Percentiles rank a stretch among this genome's conserved stretches.
These are phyloP conservation scores for Thelonectria blattea DNA, from an alignment of 2,329 filamentous ascomycete species.

Conservation along the genomic window DNA sequence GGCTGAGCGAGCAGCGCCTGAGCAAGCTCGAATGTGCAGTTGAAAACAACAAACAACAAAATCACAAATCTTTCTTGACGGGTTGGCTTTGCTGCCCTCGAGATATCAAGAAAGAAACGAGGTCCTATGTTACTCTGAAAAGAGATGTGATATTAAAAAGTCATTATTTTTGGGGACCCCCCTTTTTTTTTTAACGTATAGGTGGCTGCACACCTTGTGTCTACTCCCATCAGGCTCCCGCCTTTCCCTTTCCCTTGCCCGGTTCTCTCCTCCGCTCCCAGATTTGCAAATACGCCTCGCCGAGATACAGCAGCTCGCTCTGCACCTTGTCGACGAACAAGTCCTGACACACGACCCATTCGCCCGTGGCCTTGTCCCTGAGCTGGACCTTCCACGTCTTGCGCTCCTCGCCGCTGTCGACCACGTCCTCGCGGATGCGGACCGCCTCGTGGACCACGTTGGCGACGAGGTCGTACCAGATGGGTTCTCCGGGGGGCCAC, in stretches of 20 bases:
- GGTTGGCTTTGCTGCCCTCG: constrained; percentile 10
- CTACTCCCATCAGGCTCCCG: constrained; percentile 22
- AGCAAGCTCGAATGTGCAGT: constrained; percentile 5
- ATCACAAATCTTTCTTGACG: constrained; percentile 18
- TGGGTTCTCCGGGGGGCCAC: constrained; percentile 77
- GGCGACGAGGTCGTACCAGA: constrained; percentile 93
- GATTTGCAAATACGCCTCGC: constrained; percentile 94
- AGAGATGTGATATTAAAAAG: constrained; percentile 25
- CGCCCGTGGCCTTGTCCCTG: constrained; percentile 76
- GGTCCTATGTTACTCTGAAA: not conserved
- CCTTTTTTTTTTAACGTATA: constrained; percentile 11
- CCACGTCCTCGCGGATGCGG: constrained; percentile 79
- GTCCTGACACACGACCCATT: constrained; percentile 95
- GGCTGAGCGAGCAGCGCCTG: constrained; percentile 11
- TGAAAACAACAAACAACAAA: not conserved
- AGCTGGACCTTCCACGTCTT: constrained; percentile 97
- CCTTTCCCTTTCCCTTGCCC: constrained; percentile 36
- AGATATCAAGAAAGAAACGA: not conserved
- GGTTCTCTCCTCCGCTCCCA: constrained; percentile 82
- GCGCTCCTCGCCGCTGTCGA: constrained; percentile 83
- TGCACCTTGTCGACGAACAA: constrained; percentile 89
- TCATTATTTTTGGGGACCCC: constrained; percentile 1
- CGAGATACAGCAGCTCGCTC: constrained; percentile 87
- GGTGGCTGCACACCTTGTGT: too few species aligned
- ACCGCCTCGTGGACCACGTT: constrained; percentile 92